Percentiles rank a stretch among this genome's conserved stretches.
Conservation (phyloP, 2,329 filamentous ascomycete species). For the Calycina marina region DNA sequence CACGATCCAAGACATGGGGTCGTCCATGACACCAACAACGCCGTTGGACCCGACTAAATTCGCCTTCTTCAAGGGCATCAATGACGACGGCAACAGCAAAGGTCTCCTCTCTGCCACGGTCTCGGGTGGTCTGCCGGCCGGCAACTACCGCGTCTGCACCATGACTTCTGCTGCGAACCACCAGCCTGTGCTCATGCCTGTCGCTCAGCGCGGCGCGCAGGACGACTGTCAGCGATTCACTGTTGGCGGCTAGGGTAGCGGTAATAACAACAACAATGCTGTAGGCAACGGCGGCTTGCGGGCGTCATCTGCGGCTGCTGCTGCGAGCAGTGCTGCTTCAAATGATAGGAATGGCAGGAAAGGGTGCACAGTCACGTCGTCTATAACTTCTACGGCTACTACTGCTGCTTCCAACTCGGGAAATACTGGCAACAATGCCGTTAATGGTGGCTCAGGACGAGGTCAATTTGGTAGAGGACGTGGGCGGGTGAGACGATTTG, state of each 20-base stretch:
- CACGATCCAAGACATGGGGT: conserved; percentile 25
- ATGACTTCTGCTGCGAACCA: conserved; percentile 29
- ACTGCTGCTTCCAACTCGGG: too few species aligned
- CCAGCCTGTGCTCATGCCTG: conserved; percentile 28
- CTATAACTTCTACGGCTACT: too few species aligned
- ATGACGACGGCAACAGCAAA: conserved; percentile 26
- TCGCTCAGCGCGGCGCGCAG: conserved; percentile 30
- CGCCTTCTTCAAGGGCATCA: conserved; percentile 29
- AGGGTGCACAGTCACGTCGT: too few species aligned
- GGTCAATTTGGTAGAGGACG: too few species aligned
- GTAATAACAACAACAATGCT: neutral
- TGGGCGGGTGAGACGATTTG: too few species aligned
- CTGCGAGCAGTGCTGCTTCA: too few species aligned
- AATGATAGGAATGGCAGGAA: too few species aligned
- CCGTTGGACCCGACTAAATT: conserved; percentile 22
- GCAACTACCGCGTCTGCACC: conserved; percentile 29
- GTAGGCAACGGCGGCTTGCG: too few species aligned
- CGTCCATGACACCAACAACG: conserved; percentile 18
- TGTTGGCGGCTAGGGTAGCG: conserved; percentile 12
- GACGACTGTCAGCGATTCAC: conserved; percentile 31
- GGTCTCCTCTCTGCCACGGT: conserved; percentile 26
- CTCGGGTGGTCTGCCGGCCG: conserved; percentile 26
- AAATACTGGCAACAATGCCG: too few species aligned
- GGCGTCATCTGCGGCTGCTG: too few species aligned
- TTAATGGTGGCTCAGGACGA: too few species aligned